phyloP scores from a whole-genome alignment of 768 basidiomycete species.

The Suillus decipiens region DNA sequence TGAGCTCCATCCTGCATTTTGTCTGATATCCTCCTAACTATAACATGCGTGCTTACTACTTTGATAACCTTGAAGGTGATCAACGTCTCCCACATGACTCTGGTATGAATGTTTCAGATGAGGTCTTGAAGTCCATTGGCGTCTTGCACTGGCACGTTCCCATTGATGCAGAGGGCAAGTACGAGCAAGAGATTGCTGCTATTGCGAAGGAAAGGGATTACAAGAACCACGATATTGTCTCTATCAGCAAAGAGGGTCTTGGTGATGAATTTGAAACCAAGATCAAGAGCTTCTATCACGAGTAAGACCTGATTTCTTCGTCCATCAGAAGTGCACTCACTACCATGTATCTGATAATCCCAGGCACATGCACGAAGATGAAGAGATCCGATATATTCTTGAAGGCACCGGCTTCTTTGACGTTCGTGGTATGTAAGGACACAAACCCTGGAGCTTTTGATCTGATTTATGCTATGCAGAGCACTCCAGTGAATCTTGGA shows the following conservation, averaged over 20 bases:
- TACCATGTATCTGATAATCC: neutral
- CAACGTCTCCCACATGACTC: slow-evolving; percentile 81
- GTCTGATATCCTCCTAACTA: neutral
- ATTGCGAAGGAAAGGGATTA: slow-evolving; percentile 72
- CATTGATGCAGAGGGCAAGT: slow-evolving; percentile 45
- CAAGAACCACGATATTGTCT: slow-evolving; percentile 81
- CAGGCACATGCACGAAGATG: slow-evolving; percentile 94
- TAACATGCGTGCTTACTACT: slow-evolving; percentile 71
- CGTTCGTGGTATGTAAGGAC: slow-evolving; percentile 65
- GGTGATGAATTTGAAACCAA: slow-evolving; percentile 83
- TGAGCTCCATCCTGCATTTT: neutral
- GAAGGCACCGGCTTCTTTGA: slow-evolving; percentile 91
- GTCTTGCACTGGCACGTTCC: slow-evolving; percentile 71
- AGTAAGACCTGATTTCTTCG: slow-evolving; percentile 47
- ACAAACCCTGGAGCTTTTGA: neutral
- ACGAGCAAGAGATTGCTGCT: slow-evolving; percentile 55
- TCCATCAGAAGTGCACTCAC: slow-evolving; percentile 25
- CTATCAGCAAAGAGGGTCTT: slow-evolving; percentile 72
- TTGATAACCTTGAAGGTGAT: slow-evolving; percentile 73
- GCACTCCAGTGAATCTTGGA: slow-evolving; percentile 70
- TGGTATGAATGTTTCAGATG: slow-evolving; percentile 46
- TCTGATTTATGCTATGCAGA: slow-evolving; percentile 41
- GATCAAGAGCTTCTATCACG: slow-evolving; percentile 81
- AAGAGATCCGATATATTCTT: slow-evolving; percentile 85
- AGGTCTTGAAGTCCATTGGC: slow-evolving; percentile 56